These are phyloP conservation scores for Aspergillus funiculosus DNA, from an alignment of 495 filamentous ascomycete species.

Conservation along the genomic window DNA sequence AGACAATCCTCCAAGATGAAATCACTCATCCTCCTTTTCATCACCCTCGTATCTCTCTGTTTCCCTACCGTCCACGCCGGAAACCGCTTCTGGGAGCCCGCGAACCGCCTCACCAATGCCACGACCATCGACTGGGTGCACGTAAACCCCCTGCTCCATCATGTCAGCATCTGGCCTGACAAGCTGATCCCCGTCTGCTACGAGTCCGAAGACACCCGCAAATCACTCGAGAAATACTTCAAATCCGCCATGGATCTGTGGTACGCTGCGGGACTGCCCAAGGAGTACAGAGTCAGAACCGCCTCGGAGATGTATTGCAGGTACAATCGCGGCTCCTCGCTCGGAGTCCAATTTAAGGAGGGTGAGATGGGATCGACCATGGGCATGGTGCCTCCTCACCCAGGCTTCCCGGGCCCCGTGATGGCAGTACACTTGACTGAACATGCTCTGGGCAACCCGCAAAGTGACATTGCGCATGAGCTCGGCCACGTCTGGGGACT, in stretches of 20 bases:
- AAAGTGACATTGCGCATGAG: slow-evolving; percentile 3
- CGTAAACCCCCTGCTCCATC: background rate
- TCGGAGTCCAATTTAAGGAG: background rate
- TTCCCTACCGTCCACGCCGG: slow-evolving; percentile 2
- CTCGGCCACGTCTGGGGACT: slow-evolving; percentile 12
- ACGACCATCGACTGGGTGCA: background rate
- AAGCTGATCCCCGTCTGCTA: slow-evolving; percentile 1
- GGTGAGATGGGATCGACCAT: background rate
- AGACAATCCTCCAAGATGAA: background rate
- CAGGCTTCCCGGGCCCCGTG: background rate
- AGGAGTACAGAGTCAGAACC: background rate
- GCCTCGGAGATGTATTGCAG: no score
- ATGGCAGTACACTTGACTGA: background rate
- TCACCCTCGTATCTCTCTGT: background rate
- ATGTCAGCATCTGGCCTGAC: background rate
- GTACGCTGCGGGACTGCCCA: background rate
- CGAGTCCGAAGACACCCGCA: background rate
- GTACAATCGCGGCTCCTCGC: background rate
- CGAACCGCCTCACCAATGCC: background rate
- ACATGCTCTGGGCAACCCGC: background rate
- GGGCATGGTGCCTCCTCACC: background rate
- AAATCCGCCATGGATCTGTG: background rate
- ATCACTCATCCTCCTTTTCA: background rate
- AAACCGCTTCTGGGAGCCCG: slow-evolving; percentile 1
- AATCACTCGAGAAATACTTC: background rate